Base-by-base conservation (phyloP, 441 rosid species). In the Populus hybrid region DNA sequence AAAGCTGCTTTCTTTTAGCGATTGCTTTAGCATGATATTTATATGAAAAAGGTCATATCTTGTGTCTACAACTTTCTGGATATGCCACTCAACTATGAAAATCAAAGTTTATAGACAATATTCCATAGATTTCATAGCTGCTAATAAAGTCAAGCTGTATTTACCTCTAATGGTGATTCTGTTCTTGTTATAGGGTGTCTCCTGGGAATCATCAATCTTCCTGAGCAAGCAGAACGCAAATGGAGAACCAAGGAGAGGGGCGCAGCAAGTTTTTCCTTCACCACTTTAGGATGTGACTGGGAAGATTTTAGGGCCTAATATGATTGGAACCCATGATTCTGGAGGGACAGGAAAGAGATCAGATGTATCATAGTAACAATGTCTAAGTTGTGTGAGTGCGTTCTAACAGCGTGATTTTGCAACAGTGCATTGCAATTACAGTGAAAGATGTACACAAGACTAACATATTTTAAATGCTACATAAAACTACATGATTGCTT, bases 141-240 rank as follows among this genome's bases (percentile, higher is more conserved):
- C 30, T 65, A 38, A 2, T 50, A 35, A 46, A 28, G 30, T 11
- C 67, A 35, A 28, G 28, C 50, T 78, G 46, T 32, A 53, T 73
- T 75, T 3, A 57, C 67, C 21, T 63, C 14, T 64, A n/a, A 9
- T 75, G 38, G 40, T 42, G 46, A 61, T 68, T 36, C 2, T 53
- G 19, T 50, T 85, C n/a, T 79, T 80, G 21, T 69, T 78, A 32
- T 63, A 89, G 92, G 88, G 88, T 86, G 67, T 84, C 89, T 59
- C 87, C 90, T 65, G 90, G 85, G 69, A 84, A 83, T 76, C 76
- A 46, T 76, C 66, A 72, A 19, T 64, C 75, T 75, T 75, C 67
- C 57, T 76, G 42, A 73, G 63, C 5, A 10, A 46, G 19, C 53
- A 53, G 64, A 73, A 74, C 34, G 65, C 59, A 42, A 75, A 6